Evolutionary conservation across 768 basidiomycete genomes (phyloP), one percentile per base, ranked within the genome.

Genomic region (Tephrocybe sp.): DNA sequence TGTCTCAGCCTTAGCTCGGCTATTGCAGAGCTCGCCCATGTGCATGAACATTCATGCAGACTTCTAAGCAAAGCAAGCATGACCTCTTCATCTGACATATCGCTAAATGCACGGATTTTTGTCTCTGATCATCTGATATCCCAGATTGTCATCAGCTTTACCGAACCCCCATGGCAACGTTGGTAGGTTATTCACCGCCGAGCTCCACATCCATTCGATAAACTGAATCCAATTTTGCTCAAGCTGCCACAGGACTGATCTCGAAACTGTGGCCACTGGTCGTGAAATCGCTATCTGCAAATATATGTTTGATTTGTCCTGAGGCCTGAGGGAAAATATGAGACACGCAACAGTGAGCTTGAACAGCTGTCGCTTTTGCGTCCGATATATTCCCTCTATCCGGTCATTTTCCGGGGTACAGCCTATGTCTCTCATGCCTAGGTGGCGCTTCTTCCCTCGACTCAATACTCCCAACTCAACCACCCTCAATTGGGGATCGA

Each of bases 361-460:
- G 17, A 9, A 23, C 17, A 33, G 15, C 24, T 12, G 11, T 7
- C 24, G 18, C 12, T 18, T 37, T 32, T 23, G 21, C 25, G 6
- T 18, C 58, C 58, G 58, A 59, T 34, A 28, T 48, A 53, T 50
- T 51, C 37, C 58, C 58, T 51, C 36, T 17, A 48, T 32, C 57
- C 58, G 55, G 58, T 28, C 51, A 59, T 59, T 59, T 53, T 59
- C 58, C 58, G 58, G 51, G 26, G 45, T 48, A 45, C 30, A 34
- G 33, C 52, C 58, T 20, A 18, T 14, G 25, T 17, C 20, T 30
- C 47, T 36, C 17, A 17, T 32, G 15, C 23, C 47, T 50, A 53
- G 30, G 48, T 30, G 43, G 43, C 25, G 28, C 36, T 30, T 37
- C 34, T 42, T 33, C 20, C 3, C 23, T 28, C 21, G 21, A n/a